A percentile compares a stretch with the other conserved stretches of the same genome.
phyloP scores from a whole-genome alignment of 2,329 filamentous ascomycete species.

The Emmonsiellopsis sp. region DNA sequence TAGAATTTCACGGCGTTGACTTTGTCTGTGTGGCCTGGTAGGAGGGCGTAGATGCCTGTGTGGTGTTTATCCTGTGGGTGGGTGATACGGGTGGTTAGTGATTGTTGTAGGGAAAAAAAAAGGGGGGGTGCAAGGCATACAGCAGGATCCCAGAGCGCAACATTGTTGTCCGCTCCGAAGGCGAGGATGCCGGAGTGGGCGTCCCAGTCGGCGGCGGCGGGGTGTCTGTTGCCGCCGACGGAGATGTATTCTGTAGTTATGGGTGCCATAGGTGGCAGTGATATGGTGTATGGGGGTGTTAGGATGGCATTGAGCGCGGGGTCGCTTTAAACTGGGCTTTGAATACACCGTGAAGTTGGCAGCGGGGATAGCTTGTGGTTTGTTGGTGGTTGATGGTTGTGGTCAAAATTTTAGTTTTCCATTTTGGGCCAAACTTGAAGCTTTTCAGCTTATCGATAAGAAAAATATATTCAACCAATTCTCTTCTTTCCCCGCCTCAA shows the following conservation, averaged over 20 bases:
- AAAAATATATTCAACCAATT: background rate
- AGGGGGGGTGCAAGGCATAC: slow-evolving; percentile 43
- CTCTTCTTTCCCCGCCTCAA: background rate
- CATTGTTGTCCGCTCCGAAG: slow-evolving; percentile 80
- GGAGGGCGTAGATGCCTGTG: slow-evolving; percentile 55
- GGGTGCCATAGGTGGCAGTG: slow-evolving; percentile 25
- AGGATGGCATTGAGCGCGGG: background rate
- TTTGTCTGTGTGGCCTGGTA: slow-evolving; percentile 67
- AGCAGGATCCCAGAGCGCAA: slow-evolving; percentile 77
- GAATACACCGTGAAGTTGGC: background rate
- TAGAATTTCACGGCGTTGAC: slow-evolving; percentile 82
- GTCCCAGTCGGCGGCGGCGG: slow-evolving; percentile 85
- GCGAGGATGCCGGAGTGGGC: slow-evolving; percentile 60
- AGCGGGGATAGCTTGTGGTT: background rate
- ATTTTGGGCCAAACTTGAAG: slow-evolving; percentile 15
- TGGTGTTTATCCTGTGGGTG: slow-evolving; percentile 32
- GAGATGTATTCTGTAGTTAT: slow-evolving; percentile 50
- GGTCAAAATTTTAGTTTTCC: slow-evolving; percentile 4
- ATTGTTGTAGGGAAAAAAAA: background rate
- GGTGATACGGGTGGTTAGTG: background rate
- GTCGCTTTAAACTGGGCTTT: too few relatives aligned
- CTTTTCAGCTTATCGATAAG: slow-evolving; percentile 32
- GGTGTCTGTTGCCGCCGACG: slow-evolving; percentile 82
- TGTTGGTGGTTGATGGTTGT: background rate
- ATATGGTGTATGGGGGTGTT: background rate